Conservation (phyloP, 768 basidiomycete species). For the Phlebiopsis gigantea region DNA sequence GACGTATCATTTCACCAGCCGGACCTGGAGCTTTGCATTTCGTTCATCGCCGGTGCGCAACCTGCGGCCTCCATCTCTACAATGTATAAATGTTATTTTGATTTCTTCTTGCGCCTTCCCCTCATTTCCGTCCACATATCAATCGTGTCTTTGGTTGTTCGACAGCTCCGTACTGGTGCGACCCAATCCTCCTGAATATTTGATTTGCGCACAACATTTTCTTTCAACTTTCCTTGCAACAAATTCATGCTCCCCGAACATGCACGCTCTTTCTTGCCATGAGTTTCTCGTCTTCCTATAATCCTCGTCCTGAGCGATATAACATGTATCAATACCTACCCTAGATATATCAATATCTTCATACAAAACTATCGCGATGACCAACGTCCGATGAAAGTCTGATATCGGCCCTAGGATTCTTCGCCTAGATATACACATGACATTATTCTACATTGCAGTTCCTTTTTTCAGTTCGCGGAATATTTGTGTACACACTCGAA, state of each 20-base stretch:
- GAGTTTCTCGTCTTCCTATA: neutral
- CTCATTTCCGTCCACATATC: neutral
- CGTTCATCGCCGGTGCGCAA: neutral
- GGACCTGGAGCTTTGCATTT: neutral
- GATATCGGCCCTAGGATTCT: neutral
- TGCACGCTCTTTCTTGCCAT: neutral
- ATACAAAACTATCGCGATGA: too few species aligned
- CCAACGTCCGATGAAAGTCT: too few species aligned
- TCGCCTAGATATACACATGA: neutral
- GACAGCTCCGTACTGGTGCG: neutral
- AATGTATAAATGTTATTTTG: neutral
- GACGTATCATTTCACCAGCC: neutral
- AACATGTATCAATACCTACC: neutral
- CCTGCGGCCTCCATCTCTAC: neutral
- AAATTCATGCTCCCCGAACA: neutral
- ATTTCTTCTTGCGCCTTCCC: neutral
- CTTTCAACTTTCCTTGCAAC: neutral
- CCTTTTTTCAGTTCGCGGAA: constrained; percentile 31
- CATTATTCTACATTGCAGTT: neutral
- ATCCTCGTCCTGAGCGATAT: neutral
- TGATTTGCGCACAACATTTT: neutral
- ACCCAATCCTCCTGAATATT: neutral
- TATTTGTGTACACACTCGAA: constrained; percentile 86
- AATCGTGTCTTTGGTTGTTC: neutral
- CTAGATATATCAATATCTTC: neutral